Evolutionary conservation across 495 filamentous ascomycete genomes (phyloP), one percentile per base, ranked within the genome.

Genomic region (Diplogelasinospora grovesii): DNA sequence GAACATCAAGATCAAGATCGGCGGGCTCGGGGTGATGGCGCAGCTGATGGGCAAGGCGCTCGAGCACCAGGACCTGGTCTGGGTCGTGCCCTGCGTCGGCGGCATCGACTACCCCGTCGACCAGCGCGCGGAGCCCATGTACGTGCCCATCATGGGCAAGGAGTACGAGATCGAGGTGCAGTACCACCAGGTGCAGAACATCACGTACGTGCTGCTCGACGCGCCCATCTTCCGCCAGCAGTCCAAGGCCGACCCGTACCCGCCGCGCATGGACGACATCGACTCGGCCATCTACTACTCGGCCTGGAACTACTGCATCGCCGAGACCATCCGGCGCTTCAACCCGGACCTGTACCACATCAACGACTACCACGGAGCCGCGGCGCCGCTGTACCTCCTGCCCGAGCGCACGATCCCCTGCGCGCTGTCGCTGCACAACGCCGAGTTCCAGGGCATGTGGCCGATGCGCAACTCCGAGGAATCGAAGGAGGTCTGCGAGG

Each of bases 71-170:
- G 75, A 85, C 47, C 63, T 83, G 8, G 76, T 83, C 43, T 85
- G 81, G 81, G 79, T 85, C 8, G 76, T 85, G 27, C 81, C 81
- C 15, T 83, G 79, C 56, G 79, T 83, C 19, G 79, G 78, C 11
- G 81, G 41, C 79, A 85, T 48, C 71, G 82, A 81, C 4, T 86
- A 85, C 56, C 82, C 82, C n/a, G 78, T 79, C 18, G 81, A 83
- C 50, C 23, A 35, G 28, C 35, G 22, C 4, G 49, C 71, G 0
- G 77, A 81, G 37, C 68, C 77, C 0, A 83, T 85, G 70, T 64
- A 65, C 33, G 73, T 82, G 16, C 79, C 65, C 5, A 75, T 85
- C 13, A 56, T 85, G 14, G 79, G 71, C 18, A 73, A 79, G 36
- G 51, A 63, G 1, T 83, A 82, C 50, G 68, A 75, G 44, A 68